These are phyloP conservation scores for Sechiopsis laciniata DNA, from an alignment of 306 rosid genomes.

Conservation along the genomic window DNA sequence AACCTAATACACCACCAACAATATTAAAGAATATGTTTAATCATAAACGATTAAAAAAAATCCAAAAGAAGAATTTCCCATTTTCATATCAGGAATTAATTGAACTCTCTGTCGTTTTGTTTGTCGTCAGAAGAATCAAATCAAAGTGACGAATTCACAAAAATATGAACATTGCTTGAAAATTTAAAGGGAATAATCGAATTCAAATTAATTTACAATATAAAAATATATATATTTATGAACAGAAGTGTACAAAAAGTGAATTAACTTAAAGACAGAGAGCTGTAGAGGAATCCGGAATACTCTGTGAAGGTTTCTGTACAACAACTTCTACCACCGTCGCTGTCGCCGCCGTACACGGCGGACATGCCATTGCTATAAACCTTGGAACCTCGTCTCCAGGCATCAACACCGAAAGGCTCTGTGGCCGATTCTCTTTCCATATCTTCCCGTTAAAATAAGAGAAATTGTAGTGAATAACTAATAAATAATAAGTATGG, in stretches of 20 bases:
- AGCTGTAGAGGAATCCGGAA: background rate
- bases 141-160: background rate
- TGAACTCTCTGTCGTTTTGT: too few species aligned
- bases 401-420: constrained; percentile 83
- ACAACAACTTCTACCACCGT: background rate
- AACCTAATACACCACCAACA: too few species aligned
- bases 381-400: constrained; percentile 79
- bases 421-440: constrained; percentile 35
- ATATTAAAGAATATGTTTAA: too few species aligned
- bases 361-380: constrained; percentile 85
- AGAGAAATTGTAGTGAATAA: too few species aligned
- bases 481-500: too few species aligned
- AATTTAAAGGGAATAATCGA: background rate
- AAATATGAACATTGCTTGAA: background rate
- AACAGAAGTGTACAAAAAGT: background rate
- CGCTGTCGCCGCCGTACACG: constrained; percentile 1
- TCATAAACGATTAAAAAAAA: too few species aligned
- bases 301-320: background rate
- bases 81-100: too few species aligned
- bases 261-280: background rate
- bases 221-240: background rate
- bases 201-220: background rate
- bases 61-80: too few species aligned
- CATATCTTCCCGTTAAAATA: constrained; percentile 25
- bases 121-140: background rate